Percentiles rank a stretch among this genome's conserved stretches.
These are phyloP conservation scores for Cryptococcus hybrid DNA, from an alignment of 1,284 basidiomycete genomes.

Conservation along the genomic window DNA sequence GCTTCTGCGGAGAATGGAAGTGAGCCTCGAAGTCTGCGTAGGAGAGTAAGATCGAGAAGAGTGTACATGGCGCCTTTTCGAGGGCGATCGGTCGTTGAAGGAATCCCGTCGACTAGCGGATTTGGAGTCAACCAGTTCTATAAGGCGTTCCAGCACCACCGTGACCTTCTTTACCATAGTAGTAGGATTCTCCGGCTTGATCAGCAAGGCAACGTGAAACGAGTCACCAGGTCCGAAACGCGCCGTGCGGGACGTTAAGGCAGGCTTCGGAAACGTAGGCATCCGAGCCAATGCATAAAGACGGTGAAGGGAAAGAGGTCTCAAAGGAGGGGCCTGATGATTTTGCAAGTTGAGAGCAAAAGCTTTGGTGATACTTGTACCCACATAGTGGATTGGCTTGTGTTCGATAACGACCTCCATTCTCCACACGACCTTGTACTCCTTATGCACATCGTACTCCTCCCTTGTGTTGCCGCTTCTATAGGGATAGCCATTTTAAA, in stretches of 20 bases:
- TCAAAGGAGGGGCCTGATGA: slow-evolving; percentile 20
- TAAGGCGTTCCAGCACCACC: slow-evolving; percentile 28
- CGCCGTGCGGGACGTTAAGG: slow-evolving; percentile 25
- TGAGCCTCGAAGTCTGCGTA: slow-evolving; percentile 10
- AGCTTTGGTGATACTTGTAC: slow-evolving; percentile 24
- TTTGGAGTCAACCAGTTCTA: slow-evolving; percentile 16
- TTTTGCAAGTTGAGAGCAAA: slow-evolving; percentile 31
- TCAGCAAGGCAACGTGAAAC: slow-evolving; percentile 24
- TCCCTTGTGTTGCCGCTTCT: slow-evolving; percentile 19
- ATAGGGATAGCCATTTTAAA: slow-evolving; percentile 34
- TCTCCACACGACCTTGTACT: slow-evolving; percentile 40
- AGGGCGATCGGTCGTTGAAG: not conserved
- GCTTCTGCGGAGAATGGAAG: slow-evolving; percentile 18
- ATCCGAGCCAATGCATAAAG: slow-evolving; percentile 18
- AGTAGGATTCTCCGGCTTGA: slow-evolving; percentile 23
- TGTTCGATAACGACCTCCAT: slow-evolving; percentile 39
- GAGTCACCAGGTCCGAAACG: slow-evolving; percentile 35
- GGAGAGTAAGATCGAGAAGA: not conserved
- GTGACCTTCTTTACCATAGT: slow-evolving; percentile 25
- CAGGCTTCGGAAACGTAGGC: slow-evolving; percentile 18
- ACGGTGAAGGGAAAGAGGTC: slow-evolving; percentile 29
- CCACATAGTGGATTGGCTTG: slow-evolving; percentile 37
- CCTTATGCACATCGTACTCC: slow-evolving; percentile 28
- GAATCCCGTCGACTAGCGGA: not conserved
- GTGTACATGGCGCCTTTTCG: not conserved